Evolutionary conservation across 768 basidiomycete species (phyloP).

Genomic region (Calocybe indica): DNA sequence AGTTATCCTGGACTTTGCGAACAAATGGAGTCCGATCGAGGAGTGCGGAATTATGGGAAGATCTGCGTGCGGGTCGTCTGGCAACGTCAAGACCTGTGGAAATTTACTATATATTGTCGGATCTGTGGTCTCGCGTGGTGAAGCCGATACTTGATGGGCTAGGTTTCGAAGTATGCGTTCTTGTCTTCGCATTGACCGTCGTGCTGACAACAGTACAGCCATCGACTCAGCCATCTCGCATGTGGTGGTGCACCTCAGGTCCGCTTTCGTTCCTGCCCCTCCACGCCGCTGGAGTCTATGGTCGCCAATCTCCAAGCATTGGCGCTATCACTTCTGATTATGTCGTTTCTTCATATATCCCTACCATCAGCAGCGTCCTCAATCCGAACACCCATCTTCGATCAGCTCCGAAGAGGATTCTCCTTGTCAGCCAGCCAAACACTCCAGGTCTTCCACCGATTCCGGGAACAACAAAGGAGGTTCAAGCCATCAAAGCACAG

Average conservation of each 20-base stretch:
- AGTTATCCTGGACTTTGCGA: background rate
- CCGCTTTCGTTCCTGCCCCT: slow-evolving; percentile 16
- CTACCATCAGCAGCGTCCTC: slow-evolving; percentile 12
- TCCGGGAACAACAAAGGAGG: slow-evolving; percentile 9
- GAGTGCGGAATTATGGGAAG: background rate
- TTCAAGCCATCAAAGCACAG: slow-evolving; percentile 4
- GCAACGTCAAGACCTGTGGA: background rate
- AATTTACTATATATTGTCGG: slow-evolving; percentile 4
- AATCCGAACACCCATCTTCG: background rate
- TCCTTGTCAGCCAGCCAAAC: slow-evolving; percentile 9
- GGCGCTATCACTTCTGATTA: slow-evolving; percentile 7
- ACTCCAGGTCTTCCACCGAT: slow-evolving; percentile 7
- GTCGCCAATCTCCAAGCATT: background rate
- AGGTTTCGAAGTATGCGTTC: background rate
- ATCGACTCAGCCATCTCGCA: background rate
- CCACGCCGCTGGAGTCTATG: slow-evolving; percentile 15
- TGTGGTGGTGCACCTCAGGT: slow-evolving; percentile 15
- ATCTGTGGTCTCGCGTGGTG: slow-evolving; percentile 15
- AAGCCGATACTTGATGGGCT: slow-evolving; percentile 16
- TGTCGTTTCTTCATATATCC: slow-evolving; percentile 17
- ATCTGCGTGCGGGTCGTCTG: background rate
- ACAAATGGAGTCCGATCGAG: background rate
- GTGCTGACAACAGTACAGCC: background rate
- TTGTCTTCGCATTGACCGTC: no score
- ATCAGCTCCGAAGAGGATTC: background rate